Conservation (phyloP, 116 monocot species). For the Papilionanthe hybrid region DNA sequence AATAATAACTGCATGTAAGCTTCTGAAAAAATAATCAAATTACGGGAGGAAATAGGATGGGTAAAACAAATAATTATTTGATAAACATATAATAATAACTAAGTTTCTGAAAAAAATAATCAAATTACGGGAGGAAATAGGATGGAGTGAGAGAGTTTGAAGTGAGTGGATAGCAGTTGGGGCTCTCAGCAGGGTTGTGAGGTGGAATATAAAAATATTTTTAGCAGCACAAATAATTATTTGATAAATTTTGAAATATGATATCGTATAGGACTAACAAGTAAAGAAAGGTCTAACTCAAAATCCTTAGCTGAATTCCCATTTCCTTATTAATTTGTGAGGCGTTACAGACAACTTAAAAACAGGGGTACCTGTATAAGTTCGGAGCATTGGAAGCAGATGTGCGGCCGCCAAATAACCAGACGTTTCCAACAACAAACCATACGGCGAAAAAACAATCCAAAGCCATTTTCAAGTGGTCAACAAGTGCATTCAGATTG, state of each 20-base stretch:
- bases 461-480: constrained; percentile 43
- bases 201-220: neutral
- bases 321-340: neutral
- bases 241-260: constrained; percentile 1
- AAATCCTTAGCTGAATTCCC: neutral
- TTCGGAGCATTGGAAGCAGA: constrained; percentile 34
- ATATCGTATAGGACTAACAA: neutral
- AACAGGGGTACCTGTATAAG: constrained; percentile 31
- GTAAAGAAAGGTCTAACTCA: neutral
- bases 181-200: neutral
- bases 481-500: constrained; percentile 18
- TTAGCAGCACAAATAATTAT: neutral
- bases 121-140: no score
- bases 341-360: neutral
- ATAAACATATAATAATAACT: no score
- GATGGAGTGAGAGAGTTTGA: neutral
- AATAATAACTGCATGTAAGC: neutral
- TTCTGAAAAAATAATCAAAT: neutral
- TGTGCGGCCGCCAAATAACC: constrained; percentile 37
- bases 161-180: no score
- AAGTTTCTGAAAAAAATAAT: no score
- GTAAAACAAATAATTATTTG: neutral
- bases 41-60: neutral
- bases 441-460: constrained; percentile 49
- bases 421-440: constrained; percentile 49